A percentile compares a stretch with the other conserved stretches of the same genome.
Evolutionary conservation across 164 flowering plant species (phyloP).

Genomic region (Sextonia rubra): DNA sequence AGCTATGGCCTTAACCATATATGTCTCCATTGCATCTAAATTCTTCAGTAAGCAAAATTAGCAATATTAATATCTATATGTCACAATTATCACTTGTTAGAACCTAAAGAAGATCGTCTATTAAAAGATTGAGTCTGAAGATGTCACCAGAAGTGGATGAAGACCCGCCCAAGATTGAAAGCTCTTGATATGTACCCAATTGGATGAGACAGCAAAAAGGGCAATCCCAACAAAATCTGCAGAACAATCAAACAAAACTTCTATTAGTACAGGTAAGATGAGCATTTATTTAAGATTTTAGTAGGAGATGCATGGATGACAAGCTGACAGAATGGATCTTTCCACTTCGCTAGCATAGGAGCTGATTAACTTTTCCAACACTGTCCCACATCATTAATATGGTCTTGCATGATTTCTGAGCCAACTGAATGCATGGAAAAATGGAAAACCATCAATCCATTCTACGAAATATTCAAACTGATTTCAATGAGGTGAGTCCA

Average conservation of each 20-base stretch:
- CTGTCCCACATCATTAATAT: background rate
- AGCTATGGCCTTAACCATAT: background rate
- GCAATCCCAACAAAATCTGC: constrained; percentile 83
- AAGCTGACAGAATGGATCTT: too few relatives aligned
- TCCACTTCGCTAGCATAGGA: background rate
- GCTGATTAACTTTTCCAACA: background rate
- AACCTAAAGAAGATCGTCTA: background rate
- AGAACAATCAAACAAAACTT: constrained; percentile 26
- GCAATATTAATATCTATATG: background rate
- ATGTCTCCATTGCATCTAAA: background rate
- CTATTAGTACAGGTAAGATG: background rate
- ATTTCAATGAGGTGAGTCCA: background rate
- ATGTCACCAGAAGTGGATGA: constrained; percentile 89
- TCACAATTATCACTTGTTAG: too few relatives aligned
- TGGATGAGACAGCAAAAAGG: constrained; percentile 75
- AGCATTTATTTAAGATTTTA: too few relatives aligned
- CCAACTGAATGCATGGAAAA: background rate
- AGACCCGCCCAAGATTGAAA: constrained; percentile 95
- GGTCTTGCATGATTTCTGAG: background rate
- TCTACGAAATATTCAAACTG: background rate
- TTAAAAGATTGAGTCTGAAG: constrained; percentile 8
- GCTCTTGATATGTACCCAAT: constrained; percentile 73
- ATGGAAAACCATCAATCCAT: background rate
- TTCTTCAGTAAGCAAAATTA: background rate
- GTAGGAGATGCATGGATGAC: background rate